Conservation (phyloP, 1,139 yeast species). For the Groenewaldozyma auringiensis region DNA sequence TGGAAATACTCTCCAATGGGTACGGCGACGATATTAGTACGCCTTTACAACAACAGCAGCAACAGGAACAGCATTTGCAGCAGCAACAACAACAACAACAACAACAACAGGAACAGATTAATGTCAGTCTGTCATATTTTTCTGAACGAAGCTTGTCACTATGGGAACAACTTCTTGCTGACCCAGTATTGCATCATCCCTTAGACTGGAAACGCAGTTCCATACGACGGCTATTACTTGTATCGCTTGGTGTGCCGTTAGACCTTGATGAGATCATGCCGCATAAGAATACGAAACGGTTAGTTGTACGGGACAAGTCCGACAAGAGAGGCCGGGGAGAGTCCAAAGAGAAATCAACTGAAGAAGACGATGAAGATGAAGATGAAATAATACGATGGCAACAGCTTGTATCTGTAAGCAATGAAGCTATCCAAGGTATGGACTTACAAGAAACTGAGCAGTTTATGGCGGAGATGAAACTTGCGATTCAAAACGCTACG, state of each 20-base stretch:
- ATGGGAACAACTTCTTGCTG: slow-evolving; percentile 30
- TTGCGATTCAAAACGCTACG: slow-evolving; percentile 29
- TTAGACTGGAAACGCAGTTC: slow-evolving; percentile 53
- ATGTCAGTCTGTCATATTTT: slow-evolving; percentile 17
- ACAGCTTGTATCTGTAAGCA: slow-evolving; percentile 28
- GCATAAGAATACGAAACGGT: slow-evolving; percentile 24
- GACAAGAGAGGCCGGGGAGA: not conserved
- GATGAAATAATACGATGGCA: slow-evolving; percentile 23
- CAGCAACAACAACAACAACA: not conserved
- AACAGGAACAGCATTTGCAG: not conserved
- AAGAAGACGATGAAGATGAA: slow-evolving; percentile 11
- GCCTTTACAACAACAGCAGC: not conserved
- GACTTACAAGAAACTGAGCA: slow-evolving; percentile 25
- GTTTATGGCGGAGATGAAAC: slow-evolving; percentile 24
- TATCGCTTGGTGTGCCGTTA: slow-evolving; percentile 52
- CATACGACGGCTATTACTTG: slow-evolving; percentile 48
- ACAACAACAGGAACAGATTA: not conserved
- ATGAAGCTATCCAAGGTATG: slow-evolving; percentile 32
- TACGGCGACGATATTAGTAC: not conserved
- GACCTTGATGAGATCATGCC: slow-evolving; percentile 46
- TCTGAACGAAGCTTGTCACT: slow-evolving; percentile 27
- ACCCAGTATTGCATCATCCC: slow-evolving; percentile 20
- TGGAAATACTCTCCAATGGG: slow-evolving; percentile 1
- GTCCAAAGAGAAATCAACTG: not conserved
- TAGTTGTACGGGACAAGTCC: slow-evolving; percentile 23